These are phyloP conservation scores for Quercus tomentella DNA, from an alignment of 331 rosid species.

Conservation along the genomic window DNA sequence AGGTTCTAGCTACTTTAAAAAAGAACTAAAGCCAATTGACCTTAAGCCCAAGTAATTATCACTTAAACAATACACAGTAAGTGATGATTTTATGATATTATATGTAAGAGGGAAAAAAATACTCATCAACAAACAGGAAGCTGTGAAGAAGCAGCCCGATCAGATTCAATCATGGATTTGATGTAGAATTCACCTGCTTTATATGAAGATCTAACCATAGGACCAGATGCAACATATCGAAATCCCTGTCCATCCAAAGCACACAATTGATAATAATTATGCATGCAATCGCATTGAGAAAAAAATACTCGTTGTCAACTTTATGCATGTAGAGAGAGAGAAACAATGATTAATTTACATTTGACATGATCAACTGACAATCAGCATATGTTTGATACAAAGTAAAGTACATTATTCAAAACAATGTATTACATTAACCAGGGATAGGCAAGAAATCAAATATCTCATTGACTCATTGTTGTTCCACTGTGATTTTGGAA, in stretches of 20 bases:
- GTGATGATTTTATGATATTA: not conserved
- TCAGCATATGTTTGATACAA: not conserved
- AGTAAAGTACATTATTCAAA: no score
- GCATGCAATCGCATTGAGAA: not conserved
- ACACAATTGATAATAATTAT: conserved; percentile 13
- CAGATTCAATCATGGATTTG: conserved; percentile 93
- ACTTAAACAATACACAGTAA: not conserved
- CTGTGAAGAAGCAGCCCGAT: conserved; percentile 61
- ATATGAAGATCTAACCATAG: conserved; percentile 92
- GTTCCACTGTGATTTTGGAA: no score
- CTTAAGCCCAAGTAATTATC: conserved; percentile 17
- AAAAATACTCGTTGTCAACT: not conserved
- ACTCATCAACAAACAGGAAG: conserved; percentile 34
- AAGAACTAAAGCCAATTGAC: conserved; percentile 4
- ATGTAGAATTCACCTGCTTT: conserved; percentile 93
- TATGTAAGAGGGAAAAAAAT: not conserved
- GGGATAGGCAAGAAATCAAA: no score
- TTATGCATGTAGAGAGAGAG: not conserved
- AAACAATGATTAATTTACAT: not conserved
- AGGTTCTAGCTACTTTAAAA: not conserved
- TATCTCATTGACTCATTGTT: no score
- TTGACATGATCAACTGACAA: conserved; percentile 18
- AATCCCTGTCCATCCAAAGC: conserved; percentile 61
- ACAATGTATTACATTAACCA: no score
- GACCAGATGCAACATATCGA: conserved; percentile 90